phyloP scores from a whole-genome alignment of 2,329 filamentous ascomycete species.

The Fusarium graminum region DNA sequence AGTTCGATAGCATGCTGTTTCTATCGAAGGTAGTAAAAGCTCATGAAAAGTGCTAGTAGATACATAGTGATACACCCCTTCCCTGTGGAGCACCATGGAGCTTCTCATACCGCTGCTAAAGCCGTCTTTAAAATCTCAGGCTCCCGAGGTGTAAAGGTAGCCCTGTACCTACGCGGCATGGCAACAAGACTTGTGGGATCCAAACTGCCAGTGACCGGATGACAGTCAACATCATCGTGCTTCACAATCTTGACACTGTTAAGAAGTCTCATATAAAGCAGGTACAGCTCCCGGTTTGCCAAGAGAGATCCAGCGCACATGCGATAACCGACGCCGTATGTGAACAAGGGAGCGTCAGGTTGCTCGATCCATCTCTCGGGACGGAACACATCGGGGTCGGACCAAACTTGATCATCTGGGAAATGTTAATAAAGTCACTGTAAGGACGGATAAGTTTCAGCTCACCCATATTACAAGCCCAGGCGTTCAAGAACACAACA shows the following conservation, averaged over 20 bases:
- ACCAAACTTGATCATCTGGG: slow-evolving; percentile 39
- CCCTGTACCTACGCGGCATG: slow-evolving; percentile 69
- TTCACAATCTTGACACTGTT: slow-evolving; percentile 71
- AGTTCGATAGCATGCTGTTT: no score
- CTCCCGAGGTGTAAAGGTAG: slow-evolving; percentile 67
- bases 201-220: slow-evolving; percentile 70
- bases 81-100: no score
- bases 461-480: slow-evolving; percentile 79
- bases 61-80: no score
- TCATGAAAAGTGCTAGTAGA: no score
- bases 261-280: slow-evolving; percentile 72
- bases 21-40: no score
- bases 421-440: not conserved
- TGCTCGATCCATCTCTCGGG: slow-evolving; percentile 68
- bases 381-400: slow-evolving; percentile 69
- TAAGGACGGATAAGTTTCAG: no score
- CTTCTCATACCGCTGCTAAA: not conserved
- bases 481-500: slow-evolving; percentile 74
- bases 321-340: slow-evolving; percentile 74
- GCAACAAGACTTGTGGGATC: slow-evolving; percentile 74
- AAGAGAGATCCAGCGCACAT: slow-evolving; percentile 72
- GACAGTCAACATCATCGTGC: slow-evolving; percentile 66
- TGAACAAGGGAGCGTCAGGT: slow-evolving; percentile 73
- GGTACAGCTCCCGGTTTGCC: slow-evolving; percentile 74
- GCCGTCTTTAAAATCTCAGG: slow-evolving; percentile 36